Evolutionary conservation across 2,329 filamentous ascomycete genomes (phyloP), one percentile per base, ranked within the genome.

Genomic region (Lizonia empirigonia): DNA sequence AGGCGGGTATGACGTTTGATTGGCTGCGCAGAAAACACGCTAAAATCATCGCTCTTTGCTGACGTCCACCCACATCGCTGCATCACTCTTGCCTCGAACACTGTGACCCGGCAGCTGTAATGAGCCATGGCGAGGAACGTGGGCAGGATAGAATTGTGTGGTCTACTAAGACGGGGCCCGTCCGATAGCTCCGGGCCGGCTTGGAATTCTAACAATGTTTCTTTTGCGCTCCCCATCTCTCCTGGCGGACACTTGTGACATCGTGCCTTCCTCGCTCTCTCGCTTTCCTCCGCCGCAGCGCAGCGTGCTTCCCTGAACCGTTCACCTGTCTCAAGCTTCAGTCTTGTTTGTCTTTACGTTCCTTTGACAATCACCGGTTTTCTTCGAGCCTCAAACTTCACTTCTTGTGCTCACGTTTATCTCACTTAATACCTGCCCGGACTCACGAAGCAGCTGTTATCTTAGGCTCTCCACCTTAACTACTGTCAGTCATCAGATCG

Each of bases 1-100:
- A 30, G 40, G 41, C 16, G 29, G 22, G 19, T 62, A 42, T 24
- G 57, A 27, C 13, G 27, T 24, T 23, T 64, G 64, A 68, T 63
- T 71, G 66, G 69, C 26, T 44, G 26, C 45, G 36, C 36, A 10
- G 2, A 2, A 16, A 32, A 40, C 12, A 30, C 58, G 56, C 66
- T 66, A 67, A 55, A 53, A 49, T 62, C 62, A 59, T 50, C 40
- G 50, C 44, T 34, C 36, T 55, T 40, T 46, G 46, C 51, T 61
- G 47, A 63, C 64, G 51, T 61, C 69, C 68, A 71, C 56, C 53
- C 68, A 70, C 55, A 50, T 45, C 29, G 59, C 62, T 55, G 51
- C 63, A 59, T 64, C 51, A 59, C 62, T 55, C 47, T 59, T 50
- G 56, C 55, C 38, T 56, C 53, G 48, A 52, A 58, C 60, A 58